Evolutionary conservation across 2,329 filamentous ascomycete species (phyloP).

Genomic region (Lachnellula suecica): DNA sequence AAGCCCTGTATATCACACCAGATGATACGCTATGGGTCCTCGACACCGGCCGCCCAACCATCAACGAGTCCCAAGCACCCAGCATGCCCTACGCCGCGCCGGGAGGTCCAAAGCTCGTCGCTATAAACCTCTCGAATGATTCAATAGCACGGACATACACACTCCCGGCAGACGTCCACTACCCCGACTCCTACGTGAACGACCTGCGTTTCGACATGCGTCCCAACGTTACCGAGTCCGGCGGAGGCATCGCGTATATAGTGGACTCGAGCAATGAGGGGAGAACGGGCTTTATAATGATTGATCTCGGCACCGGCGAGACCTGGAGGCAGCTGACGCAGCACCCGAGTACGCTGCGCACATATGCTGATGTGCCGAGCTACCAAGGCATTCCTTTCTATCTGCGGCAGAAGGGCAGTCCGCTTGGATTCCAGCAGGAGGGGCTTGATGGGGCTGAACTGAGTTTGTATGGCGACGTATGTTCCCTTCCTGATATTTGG

Average conservation of each 20-base stretch:
- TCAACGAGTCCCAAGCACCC: conserved; percentile 37
- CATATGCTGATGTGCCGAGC: conserved; percentile 32
- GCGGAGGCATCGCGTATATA: conserved; percentile 43
- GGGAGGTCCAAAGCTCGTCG: conserved; percentile 44
- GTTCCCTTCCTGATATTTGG: too few species aligned
- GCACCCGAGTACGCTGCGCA: conserved; percentile 28
- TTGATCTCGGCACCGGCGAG: conserved; percentile 41
- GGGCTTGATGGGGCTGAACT: conserved; percentile 34
- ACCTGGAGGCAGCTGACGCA: conserved; percentile 40
- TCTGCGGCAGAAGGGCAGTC: conserved; percentile 21
- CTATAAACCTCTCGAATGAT: conserved; percentile 41
- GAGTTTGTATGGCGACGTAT: conserved; percentile 29
- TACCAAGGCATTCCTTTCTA: conserved; percentile 37
- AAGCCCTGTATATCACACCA: conserved; percentile 44
- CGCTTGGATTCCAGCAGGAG: conserved; percentile 31
- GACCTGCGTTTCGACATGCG: conserved; percentile 46
- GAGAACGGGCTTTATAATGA: conserved; percentile 45
- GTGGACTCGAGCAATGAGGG: conserved; percentile 46
- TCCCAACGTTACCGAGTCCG: conserved; percentile 37
- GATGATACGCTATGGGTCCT: conserved; percentile 45
- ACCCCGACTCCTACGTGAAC: conserved; percentile 46
- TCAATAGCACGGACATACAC: conserved; percentile 37
- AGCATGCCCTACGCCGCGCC: conserved; percentile 44
- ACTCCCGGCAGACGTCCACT: conserved; percentile 41
- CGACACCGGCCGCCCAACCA: conserved; percentile 44